Evolutionary conservation across 441 rosid species (phyloP).

Genomic region (Pelargonium fulgidum): DNA sequence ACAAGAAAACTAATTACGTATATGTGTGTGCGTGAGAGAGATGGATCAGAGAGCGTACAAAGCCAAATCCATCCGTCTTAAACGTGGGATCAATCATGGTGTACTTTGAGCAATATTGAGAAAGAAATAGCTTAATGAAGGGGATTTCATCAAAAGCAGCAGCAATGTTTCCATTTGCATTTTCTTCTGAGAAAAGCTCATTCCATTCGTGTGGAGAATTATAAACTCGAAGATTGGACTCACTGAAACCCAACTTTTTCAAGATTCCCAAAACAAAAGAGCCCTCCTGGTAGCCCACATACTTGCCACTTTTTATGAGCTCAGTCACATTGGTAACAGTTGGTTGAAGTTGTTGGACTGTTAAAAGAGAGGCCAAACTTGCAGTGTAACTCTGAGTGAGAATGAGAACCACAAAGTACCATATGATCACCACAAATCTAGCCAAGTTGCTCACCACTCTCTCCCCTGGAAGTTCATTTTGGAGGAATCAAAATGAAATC

Average conservation of each 20-base stretch:
- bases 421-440: slow-evolving; percentile 44
- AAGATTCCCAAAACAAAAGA: slow-evolving; percentile 40
- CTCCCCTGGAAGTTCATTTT: slow-evolving; percentile 34
- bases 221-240: slow-evolving; percentile 32
- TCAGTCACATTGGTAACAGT: slow-evolving; percentile 1
- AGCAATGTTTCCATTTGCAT: slow-evolving; percentile 42
- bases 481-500: no score
- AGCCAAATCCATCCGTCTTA: slow-evolving; percentile 57
- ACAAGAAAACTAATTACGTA: neutral
- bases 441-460: slow-evolving; percentile 42
- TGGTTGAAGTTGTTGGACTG: slow-evolving; percentile 42
- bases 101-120: slow-evolving; percentile 44
- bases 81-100: slow-evolving; percentile 36
- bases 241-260: slow-evolving; percentile 28
- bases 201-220: slow-evolving; percentile 27
- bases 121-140: slow-evolving; percentile 31
- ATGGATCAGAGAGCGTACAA: slow-evolving; percentile 30
- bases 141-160: slow-evolving; percentile 56
- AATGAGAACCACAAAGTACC: slow-evolving; percentile 58
- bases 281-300: slow-evolving; percentile 39
- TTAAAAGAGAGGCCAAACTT: slow-evolving; percentile 44
- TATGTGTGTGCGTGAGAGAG: neutral
- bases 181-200: slow-evolving; percentile 41
- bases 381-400: slow-evolving; percentile 60
- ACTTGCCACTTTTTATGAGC: no score